Base-by-base conservation (phyloP, 2,329 filamentous ascomycete species). In the Cercospora sesami region DNA sequence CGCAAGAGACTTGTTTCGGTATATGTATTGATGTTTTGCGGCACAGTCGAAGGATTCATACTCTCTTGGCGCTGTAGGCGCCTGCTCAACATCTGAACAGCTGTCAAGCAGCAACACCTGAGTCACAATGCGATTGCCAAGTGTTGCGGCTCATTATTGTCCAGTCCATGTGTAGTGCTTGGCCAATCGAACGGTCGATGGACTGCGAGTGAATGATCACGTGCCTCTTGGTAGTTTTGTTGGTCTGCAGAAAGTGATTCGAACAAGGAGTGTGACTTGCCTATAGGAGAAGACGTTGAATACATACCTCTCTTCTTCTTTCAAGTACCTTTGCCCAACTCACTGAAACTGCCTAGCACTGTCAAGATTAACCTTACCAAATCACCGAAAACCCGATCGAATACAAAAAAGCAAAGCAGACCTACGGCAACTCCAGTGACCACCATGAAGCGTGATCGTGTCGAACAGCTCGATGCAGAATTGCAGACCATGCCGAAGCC, bases 11-110 rank as follows among this genome's bases (percentile, higher is more conserved):
- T 18, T 21, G 21, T 5, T 14, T 7, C 5, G 4, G 26, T 12
- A 31, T 33, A 58, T 58, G 53, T 30, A 58, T 33, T 31, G n/a
- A 31, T 58, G 12, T n/a, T 57, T n/a, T 30, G 53, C 30, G 53
- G 53, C 53, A 58, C 53, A 58, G 53, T 33, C 30, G 53, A 30
- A 58, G 26, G 53, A 58, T 58, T 58, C 53, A 21, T 23, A 23
- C 18, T 58, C 53, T 58, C 53, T 58, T 58, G 30, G 26, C 26
- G n/a, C 14, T 26, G 26, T 21, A 33, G 53, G 53, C 53, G 28
- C 26, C 53, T 31, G 26, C 30, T 16, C 28, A n/a, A 9, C 8
- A 10, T 30, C n/a, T 30, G n/a, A 21, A 33, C 53, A 58, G n/a
- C 28, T 58, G 23, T 21, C 53, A 33, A 30, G 30, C 26, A n/a